These are phyloP conservation scores for Clarireedia monteithiana DNA, from an alignment of 2,329 filamentous ascomycete species.

Conservation along the genomic window DNA sequence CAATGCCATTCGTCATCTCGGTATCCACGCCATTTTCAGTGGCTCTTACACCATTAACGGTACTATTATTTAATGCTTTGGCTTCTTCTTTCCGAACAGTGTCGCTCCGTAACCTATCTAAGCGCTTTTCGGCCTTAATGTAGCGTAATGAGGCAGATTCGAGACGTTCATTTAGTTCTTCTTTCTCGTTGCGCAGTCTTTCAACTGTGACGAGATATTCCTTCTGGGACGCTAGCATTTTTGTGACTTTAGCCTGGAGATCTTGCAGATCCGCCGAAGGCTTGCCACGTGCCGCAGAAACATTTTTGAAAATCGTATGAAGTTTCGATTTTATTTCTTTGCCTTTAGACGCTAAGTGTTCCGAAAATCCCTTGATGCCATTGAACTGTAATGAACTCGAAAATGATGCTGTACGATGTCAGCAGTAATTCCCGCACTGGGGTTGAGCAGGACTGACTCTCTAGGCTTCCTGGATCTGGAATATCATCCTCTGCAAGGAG, in stretches of 20 bases:
- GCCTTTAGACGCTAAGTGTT: constrained; percentile 70
- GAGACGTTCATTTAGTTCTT: constrained; percentile 76
- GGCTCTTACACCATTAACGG: constrained; percentile 33
- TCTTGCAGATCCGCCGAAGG: constrained; percentile 61
- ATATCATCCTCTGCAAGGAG: constrained; percentile 46
- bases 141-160: constrained; percentile 86
- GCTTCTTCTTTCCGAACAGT: constrained; percentile 90
- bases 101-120: constrained; percentile 80
- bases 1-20: constrained; percentile 40
- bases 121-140: constrained; percentile 89
- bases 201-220: constrained; percentile 70
- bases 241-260: constrained; percentile 67
- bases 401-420: constrained; percentile 42
- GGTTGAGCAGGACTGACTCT: background rate
- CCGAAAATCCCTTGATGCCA: constrained; percentile 65
- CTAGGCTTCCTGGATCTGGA: constrained; percentile 32
- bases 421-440: background rate
- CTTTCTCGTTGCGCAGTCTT: constrained; percentile 67
- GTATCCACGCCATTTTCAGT: constrained; percentile 35
- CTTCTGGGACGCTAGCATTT: constrained; percentile 75
- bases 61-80: constrained; percentile 60
- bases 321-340: constrained; percentile 70
- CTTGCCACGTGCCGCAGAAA: constrained; percentile 44
- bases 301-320: constrained; percentile 55
- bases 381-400: constrained; percentile 54